Percentiles rank a stretch among this genome's conserved stretches.
Conservation (phyloP, 306 rosid genomes). For the Hippophae tibetana region DNA sequence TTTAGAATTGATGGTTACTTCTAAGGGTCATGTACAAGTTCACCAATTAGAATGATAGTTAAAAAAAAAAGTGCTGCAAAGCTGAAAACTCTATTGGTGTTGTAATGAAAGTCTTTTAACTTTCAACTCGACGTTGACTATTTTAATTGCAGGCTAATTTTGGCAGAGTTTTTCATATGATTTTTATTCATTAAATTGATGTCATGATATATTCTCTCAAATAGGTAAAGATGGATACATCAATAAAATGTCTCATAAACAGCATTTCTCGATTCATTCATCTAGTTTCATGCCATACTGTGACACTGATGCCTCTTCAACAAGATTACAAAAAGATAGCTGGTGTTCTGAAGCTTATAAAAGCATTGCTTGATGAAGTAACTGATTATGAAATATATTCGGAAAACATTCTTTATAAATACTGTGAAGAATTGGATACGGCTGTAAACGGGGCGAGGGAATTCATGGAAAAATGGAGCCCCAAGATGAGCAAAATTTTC, state of each 20-base stretch:
- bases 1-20: no score
- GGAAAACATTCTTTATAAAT: slow-evolving; percentile 42
- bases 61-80: no score
- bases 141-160: background rate
- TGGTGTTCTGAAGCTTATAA: slow-evolving; percentile 62
- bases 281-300: slow-evolving; percentile 66
- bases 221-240: slow-evolving; percentile 60
- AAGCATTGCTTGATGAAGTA: slow-evolving; percentile 68
- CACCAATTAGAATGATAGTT: no score
- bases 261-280: slow-evolving; percentile 81
- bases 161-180: background rate
- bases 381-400: slow-evolving; percentile 39
- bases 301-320: slow-evolving; percentile 52
- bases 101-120: slow-evolving; percentile 2
- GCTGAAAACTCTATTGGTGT: background rate
- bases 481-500: slow-evolving; percentile 64
- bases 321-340: slow-evolving; percentile 47
- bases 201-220: slow-evolving; percentile 19
- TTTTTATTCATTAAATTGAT: slow-evolving; percentile 5
- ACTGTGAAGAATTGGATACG: slow-evolving; percentile 66
- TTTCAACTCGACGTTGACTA: background rate
- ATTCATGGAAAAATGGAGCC: slow-evolving; percentile 60
- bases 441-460: slow-evolving; percentile 66
- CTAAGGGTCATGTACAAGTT: no score
- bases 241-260: slow-evolving; percentile 66